Evolutionary conservation across 495 filamentous ascomycete species (phyloP), one percentile per base, ranked within the genome.

Genomic region (Talaromyces borbonicus): DNA sequence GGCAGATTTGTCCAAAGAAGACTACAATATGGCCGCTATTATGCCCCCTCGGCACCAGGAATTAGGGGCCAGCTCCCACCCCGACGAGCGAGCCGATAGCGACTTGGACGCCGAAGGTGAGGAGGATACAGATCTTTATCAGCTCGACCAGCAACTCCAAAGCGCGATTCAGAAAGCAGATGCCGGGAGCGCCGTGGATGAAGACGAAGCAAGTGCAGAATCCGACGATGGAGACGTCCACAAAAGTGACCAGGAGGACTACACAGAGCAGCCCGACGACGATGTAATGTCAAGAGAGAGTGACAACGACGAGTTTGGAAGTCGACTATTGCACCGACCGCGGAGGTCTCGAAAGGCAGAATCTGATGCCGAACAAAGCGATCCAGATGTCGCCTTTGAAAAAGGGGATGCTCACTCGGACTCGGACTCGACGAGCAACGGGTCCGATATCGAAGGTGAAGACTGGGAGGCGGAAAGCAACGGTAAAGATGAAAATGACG

Each of bases 381-480:
- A 73, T 49, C 65, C 54, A 23, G 68, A 72, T 45, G 61, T 68
- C 6, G 59, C 54, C 1, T 72, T 66, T 48, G 58, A 66, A 29
- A 57, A 66, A 26, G 64, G 65, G 43, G 70, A 58, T 22, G 67
- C 65, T 36, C 56, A 57, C 2, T 80, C 76, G 5, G 71, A 73
- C 35, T 67, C 71, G 30, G 68, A 64, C 36, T 75, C 74, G 16
- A 80, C 73, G 49, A 78, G 73, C 37, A 70, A 66, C 29, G 80
- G 78, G 37, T 90, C 85, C 52, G 84, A 84, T 30, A 77, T 72
- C 1, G 85, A 69, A 20, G 70, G 73, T 50, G 79, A 79, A 19
- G 75, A 85, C 35, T 83, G 79, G 79, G 74, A 83, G 42, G 78
- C 61, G 18, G 77, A 72, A 40, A 80, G 78, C 47, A 77, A 79